Percentiles rank a stretch among this genome's conserved stretches.
These are phyloP conservation scores for Tagetes erecta DNA, from an alignment of 129 eudicot species.

Conservation along the genomic window DNA sequence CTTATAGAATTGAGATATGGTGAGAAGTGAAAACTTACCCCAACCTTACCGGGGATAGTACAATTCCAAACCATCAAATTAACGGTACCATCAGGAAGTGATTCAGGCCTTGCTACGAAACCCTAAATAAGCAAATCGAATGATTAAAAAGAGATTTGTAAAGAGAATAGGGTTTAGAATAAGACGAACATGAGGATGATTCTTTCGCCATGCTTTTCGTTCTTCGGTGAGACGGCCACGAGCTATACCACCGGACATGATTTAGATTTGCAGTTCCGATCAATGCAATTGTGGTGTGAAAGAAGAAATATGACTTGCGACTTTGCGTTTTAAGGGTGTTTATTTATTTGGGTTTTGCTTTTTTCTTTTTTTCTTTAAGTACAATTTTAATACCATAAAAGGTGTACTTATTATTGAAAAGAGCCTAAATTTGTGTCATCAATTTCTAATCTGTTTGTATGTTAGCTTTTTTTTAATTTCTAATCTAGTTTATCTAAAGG, in stretches of 20 bases:
- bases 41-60: conserved; percentile 68
- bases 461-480: too few relatives aligned
- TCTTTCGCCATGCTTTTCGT: conserved; percentile 84
- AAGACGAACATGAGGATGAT: conserved; percentile 76
- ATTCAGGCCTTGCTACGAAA: conserved; percentile 84
- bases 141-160: background rate
- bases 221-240: conserved; percentile 91
- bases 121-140: conserved; percentile 47
- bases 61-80: conserved; percentile 86
- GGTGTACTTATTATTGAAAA: too few relatives aligned
- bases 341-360: background rate
- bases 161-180: conserved; percentile 24
- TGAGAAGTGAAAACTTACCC: conserved; percentile 47
- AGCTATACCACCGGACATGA: conserved; percentile 85
- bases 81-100: conserved; percentile 65
- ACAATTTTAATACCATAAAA: too few relatives aligned
- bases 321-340: background rate
- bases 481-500: too few relatives aligned
- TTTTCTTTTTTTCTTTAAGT: background rate
- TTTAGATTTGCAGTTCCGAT: conserved; percentile 4
- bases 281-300: conserved; percentile 21
- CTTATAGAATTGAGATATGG: background rate
- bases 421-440: too few relatives aligned
- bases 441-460: too few relatives aligned
- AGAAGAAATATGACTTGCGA: background rate